These are phyloP conservation scores for Papiliotrema terrestris DNA, from an alignment of 1,284 basidiomycete genomes.

Conservation along the genomic window DNA sequence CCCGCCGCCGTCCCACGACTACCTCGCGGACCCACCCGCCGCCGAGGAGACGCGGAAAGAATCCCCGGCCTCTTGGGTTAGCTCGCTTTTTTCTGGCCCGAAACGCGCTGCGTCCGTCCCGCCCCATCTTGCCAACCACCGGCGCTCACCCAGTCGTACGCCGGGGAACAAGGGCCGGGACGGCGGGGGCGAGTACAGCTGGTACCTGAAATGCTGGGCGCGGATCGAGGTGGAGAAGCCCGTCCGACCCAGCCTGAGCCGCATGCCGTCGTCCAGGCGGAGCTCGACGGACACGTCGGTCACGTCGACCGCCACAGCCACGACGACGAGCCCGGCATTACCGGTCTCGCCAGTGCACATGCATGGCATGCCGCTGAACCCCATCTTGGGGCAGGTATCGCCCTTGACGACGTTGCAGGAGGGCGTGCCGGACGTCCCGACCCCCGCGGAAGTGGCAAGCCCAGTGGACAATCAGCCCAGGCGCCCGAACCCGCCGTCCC, in stretches of 20 bases:
- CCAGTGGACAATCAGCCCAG: not conserved
- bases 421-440: not conserved
- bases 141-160: not conserved
- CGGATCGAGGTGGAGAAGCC: conserved; percentile 12
- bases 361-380: not conserved
- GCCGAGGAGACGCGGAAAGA: conserved; percentile 1
- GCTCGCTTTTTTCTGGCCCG: conserved; percentile 4
- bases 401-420: not conserved
- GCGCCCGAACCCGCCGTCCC: not conserved
- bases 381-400: not conserved
- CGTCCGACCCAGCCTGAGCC: not conserved
- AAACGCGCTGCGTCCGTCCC: conserved; percentile 8
- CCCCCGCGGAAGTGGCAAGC: no score
- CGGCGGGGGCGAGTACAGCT: not conserved
- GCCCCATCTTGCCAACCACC: not conserved
- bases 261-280: not conserved
- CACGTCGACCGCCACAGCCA: not conserved
- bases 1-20: not conserved
- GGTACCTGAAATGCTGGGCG: conserved; percentile 19
- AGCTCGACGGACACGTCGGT: not conserved
- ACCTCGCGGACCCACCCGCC: not conserved
- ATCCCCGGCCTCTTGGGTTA: conserved; percentile 5
- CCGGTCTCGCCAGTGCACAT: not conserved
- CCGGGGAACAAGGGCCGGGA: conserved; percentile 2
- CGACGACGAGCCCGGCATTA: not conserved